Base-by-base conservation (phyloP, 2,329 filamentous ascomycete species). In the Epichloe hybrida region DNA sequence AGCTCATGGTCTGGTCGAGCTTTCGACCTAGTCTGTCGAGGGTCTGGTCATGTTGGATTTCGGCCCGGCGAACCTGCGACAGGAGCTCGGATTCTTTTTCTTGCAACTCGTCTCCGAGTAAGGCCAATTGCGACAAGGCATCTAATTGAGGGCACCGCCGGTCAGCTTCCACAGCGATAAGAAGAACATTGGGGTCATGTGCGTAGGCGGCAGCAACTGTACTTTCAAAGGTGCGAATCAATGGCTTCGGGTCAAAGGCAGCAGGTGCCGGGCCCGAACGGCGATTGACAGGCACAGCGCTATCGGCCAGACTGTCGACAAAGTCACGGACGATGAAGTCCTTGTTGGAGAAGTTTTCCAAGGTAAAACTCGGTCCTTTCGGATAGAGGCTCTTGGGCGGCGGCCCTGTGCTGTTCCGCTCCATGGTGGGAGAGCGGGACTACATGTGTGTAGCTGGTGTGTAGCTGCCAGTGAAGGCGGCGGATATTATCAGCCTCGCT, bases 301-400 rank as follows among this genome's bases (percentile, higher is more conserved):
- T 86, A 56, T 97, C 90, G 48, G 91, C 93, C 52, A 98, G 81
- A 48, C 84, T 81, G 66, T 98, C 94, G 60, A 98, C 84, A 65
- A 98, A 98, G 71, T 98, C 93, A 62, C 95, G 89, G 57, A 97
- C 91, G 56, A 97, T 96, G 63, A 97, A 98, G 70, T 97, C 93
- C 61, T 86, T 86, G 65, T 76, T 86, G 52, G 87, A 87, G 68
- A 90, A 88, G 70, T 90, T 89, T 43, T 95, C 88, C 54, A 97
- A 76, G 9, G 82, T 88, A 71, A 96, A 96, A 66, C 77, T 84
- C 54, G 88, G 87, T 39, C 84, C 86, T 66, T 81, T 81, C 52
- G 85, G 84, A 64, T 87, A 91, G 63, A 90, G 76, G 57, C 81
- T 75, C 69, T 82, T 77, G 59, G 79, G 75, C 34, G 35, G 48